A percentile compares a stretch with the other conserved stretches of the same genome.
These are phyloP conservation scores for Hymenoscyphus infarciens DNA, from an alignment of 2,329 filamentous ascomycete genomes.

Conservation along the genomic window DNA sequence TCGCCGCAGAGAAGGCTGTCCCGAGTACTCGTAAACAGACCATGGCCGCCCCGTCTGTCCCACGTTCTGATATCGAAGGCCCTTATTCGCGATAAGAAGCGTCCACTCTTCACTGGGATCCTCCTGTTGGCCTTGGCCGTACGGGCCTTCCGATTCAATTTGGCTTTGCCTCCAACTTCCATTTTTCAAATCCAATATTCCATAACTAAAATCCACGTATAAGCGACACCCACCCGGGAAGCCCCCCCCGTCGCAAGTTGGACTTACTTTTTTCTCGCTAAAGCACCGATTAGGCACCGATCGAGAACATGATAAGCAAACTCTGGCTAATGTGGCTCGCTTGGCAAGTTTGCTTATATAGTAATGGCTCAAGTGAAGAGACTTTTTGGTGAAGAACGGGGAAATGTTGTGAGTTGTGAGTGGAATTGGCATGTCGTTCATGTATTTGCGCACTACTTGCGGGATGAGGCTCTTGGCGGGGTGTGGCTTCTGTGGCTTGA, in stretches of 20 bases:
- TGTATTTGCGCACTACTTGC: too few species aligned
- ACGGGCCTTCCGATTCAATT: not conserved
- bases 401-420: too few species aligned
- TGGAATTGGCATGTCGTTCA: not conserved
- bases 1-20: not conserved
- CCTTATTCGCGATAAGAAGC: slow-evolving; percentile 1
- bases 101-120: not conserved
- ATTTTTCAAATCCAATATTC: not conserved
- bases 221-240: not conserved
- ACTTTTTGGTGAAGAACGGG: too few species aligned
- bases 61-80: not conserved
- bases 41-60: not conserved
- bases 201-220: not conserved
- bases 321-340: not conserved
- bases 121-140: not conserved
- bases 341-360: not conserved
- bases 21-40: not conserved
- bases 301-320: not conserved
- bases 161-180: not conserved
- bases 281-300: not conserved
- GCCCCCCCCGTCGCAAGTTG: not conserved
- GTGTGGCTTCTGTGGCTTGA: not conserved
- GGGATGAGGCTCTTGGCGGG: too few species aligned
- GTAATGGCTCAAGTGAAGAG: too few species aligned
- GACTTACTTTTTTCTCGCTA: not conserved